Evolutionary conservation across 2,329 filamentous ascomycete genomes (phyloP).

Genomic region (Neophaeococcomyces mojaviensis): DNA sequence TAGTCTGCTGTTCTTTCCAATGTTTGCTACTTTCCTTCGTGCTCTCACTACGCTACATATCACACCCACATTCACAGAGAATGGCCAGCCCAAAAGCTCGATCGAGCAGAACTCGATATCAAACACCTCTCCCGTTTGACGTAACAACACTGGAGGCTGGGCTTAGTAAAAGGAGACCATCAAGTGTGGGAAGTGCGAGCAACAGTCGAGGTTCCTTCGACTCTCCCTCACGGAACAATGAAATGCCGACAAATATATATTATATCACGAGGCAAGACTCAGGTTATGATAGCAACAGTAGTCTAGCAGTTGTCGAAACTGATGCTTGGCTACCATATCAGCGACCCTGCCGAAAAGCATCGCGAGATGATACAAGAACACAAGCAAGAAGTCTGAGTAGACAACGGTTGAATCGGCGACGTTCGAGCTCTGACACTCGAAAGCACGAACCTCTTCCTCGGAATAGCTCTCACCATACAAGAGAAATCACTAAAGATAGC

Average conservation of each 20-base stretch:
- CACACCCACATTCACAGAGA: background rate
- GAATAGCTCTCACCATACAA: too few species aligned
- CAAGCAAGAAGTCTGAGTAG: background rate
- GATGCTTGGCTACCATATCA: slow-evolving; percentile 7
- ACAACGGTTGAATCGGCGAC: too few species aligned
- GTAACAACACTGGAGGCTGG: background rate
- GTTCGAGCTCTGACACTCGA: too few species aligned
- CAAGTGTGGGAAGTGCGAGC: background rate
- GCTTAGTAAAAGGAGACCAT: background rate
- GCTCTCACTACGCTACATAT: background rate
- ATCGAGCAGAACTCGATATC: background rate
- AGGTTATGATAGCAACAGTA: background rate
- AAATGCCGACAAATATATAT: too few species aligned
- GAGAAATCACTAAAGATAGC: too few species aligned
- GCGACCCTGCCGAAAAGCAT: background rate
- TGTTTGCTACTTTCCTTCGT: too few species aligned
- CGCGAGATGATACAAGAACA: background rate
- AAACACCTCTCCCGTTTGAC: slow-evolving; percentile 1
- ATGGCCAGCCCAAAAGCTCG: background rate
- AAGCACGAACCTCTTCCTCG: too few species aligned
- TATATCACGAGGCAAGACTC: too few species aligned
- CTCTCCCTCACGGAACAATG: background rate
- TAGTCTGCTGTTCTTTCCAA: too few species aligned
- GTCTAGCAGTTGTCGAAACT: slow-evolving; percentile 1
- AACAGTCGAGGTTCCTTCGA: background rate